Conservation (phyloP, 1,139 yeast species). For the Pichia sp. region DNA sequence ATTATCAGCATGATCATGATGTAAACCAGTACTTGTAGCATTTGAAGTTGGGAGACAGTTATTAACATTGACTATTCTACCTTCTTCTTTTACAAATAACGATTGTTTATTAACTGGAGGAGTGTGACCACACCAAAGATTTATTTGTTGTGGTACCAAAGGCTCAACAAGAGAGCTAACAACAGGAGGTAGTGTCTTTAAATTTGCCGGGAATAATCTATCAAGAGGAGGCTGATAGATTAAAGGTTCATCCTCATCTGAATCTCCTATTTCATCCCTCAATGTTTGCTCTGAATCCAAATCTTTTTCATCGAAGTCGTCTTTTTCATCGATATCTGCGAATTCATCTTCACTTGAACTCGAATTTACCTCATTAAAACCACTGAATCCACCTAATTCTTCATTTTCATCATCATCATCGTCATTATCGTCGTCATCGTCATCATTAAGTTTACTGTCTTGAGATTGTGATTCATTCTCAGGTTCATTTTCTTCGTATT, state of each 20-base stretch:
- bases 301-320: slow-evolving; percentile 31
- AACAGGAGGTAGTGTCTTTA: slow-evolving; percentile 32
- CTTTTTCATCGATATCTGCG: slow-evolving; percentile 5
- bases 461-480: neutral
- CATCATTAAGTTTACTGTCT: slow-evolving; percentile 9
- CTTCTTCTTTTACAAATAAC: neutral
- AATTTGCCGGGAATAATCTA: slow-evolving; percentile 25
- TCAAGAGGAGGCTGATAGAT: slow-evolving; percentile 59
- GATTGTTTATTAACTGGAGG: slow-evolving; percentile 5
- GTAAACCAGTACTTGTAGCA: slow-evolving; percentile 60
- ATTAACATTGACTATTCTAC: slow-evolving; percentile 30
- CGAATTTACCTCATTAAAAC: slow-evolving; percentile 14
- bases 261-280: neutral
- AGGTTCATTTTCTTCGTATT: slow-evolving; percentile 37
- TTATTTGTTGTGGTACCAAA: slow-evolving; percentile 61
- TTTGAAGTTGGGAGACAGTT: slow-evolving; percentile 47
- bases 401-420: slow-evolving; percentile 11
- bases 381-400: slow-evolving; percentile 14
- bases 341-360: slow-evolving; percentile 7
- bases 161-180: slow-evolving; percentile 35
- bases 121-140: slow-evolving; percentile 57
- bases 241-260: neutral
- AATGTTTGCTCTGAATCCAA: slow-evolving; percentile 33
- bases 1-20: slow-evolving; percentile 76
- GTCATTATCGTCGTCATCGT: slow-evolving; percentile 1